Base-by-base conservation (phyloP, 2,329 filamentous ascomycete genomes). In the Peltaster fructicola region DNA sequence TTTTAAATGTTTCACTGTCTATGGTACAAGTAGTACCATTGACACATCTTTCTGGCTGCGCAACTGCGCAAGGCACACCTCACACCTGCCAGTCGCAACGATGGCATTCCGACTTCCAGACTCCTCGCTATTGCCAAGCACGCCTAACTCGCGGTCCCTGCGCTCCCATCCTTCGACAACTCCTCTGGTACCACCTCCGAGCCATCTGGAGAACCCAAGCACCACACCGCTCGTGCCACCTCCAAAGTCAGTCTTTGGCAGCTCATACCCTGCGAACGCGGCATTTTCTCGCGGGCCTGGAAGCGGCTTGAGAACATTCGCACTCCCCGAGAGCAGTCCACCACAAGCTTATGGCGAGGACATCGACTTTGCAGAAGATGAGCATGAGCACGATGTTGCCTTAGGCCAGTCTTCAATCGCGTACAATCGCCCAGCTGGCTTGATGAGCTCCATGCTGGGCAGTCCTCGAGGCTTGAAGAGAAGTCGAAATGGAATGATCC, bases 401-500 rank as follows among this genome's bases (percentile, higher is more conserved):
- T n/a, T n/a, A n/a, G n/a, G n/a, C n/a, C n/a, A n/a, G n/a, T n/a
- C n/a, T n/a, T 6, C 9, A 11, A 7, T 13, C 24, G 7, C 17
- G 15, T 12, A 14, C 17, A 17, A 12, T 8, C n/a, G n/a, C n/a
- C n/a, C n/a, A n/a, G n/a, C 22, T 20, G 15, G 8, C 18, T 12
- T 37, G 12, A 30, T 30, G 20, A 32, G 24, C 28, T 39, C 36
- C 9, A 32, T 41, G 15, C 22, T 34, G 20, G 34, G 30, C 22
- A 40, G 31, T 14, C 35, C 45, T 8, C 37, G 47, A 9, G 50
- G 47, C 3, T 29, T 47, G 10, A 53, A 52, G 34, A 31, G 50
- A 28, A 57, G 53, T 25, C 45, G 47, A 24, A 48, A 51, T 25
- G 55, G 54, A 29, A 36, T 38, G 17, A 29, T 50, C 8, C 38